Evolutionary conservation across 768 basidiomycete species (phyloP).

Genomic region (Lanmaoa pseudosensibilis): DNA sequence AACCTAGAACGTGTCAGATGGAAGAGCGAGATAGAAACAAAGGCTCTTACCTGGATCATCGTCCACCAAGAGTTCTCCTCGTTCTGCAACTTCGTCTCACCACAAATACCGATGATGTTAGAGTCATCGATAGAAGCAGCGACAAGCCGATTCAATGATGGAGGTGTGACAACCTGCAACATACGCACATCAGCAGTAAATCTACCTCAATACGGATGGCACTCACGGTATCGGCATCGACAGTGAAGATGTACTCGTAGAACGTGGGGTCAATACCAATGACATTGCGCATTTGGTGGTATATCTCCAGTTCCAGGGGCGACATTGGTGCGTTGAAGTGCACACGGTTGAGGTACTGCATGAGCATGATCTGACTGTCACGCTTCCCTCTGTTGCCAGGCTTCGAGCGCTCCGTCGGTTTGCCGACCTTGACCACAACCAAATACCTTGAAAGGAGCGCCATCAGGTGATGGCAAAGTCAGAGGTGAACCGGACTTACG

Average conservation of each 20-base stretch:
- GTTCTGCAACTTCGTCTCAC: constrained; percentile 68
- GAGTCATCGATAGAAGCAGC: constrained; percentile 60
- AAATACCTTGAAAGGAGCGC: constrained; percentile 43
- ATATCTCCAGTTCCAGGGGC: constrained; percentile 67
- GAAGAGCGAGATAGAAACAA: neutral
- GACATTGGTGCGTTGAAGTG: constrained; percentile 69
- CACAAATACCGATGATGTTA: constrained; percentile 66
- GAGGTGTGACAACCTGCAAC: constrained; percentile 56
- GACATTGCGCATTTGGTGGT: constrained; percentile 74
- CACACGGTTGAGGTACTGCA: constrained; percentile 68
- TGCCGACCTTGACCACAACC: constrained; percentile 65
- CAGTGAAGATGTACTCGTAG: constrained; percentile 73
- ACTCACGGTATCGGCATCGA: constrained; percentile 65
- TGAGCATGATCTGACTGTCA: constrained; percentile 63
- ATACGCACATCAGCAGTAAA: constrained; percentile 13
- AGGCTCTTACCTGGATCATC: constrained; percentile 60
- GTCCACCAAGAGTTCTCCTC: constrained; percentile 74
- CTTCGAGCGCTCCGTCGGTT: constrained; percentile 62
- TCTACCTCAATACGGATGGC: neutral
- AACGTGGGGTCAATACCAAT: constrained; percentile 75
- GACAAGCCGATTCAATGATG: constrained; percentile 68
- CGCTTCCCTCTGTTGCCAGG: constrained; percentile 71
- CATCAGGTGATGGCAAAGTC: neutral
- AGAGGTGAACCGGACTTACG: constrained; percentile 37
- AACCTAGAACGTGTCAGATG: constrained; percentile 38